Base-by-base conservation (phyloP, 495 filamentous ascomycete genomes). In the Annulohypoxylon moriforme region DNA sequence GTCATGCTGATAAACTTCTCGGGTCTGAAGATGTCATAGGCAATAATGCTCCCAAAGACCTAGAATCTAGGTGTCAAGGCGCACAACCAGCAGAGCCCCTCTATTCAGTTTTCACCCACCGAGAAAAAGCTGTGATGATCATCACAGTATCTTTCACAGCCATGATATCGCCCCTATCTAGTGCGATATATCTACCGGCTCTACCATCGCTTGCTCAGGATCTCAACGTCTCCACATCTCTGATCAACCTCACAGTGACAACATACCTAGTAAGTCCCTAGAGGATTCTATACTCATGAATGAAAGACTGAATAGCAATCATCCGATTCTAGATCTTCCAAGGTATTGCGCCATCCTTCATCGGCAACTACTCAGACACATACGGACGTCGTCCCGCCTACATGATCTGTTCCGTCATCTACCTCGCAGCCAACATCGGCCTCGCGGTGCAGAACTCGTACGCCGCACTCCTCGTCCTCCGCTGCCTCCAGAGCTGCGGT, bases 151-250 rank as follows among this genome's bases (percentile, higher is more conserved):
- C 71, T 2, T 70, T 83, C 56, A 84, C 79, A 13, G 83, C 86
- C 18, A 84, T 89, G 62, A 88, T 89, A 77, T 91, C 89, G 0
- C 88, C 89, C 2, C 70, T 92, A 20, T 86, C 85, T 1, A 85
- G 86, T 1, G 46, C 60, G 0, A 90, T 92, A 38, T 92, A 92
- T 75, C 89, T 88, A 64, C 89, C 89, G 1, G 85, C 86, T 1
- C 70, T 91, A 50, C 82, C 80, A 8, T 78, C 78, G 0, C 71
- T 90, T 6, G 77, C 85, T 0, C 20, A 67, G 4, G 79, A 84
- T 52, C 80, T 88, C 24, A 55, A 85, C 31, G 81, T 87, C 29
- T 83, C 83, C 5, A 68, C 73, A 2, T 76, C 76, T 0, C 68
- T 83, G 7, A 84, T 90, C 60, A 88, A 88, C 60, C 75, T 90